A percentile compares a stretch with the other conserved stretches of the same genome.
Evolutionary conservation across 352 stramenopile species (phyloP).

Genomic region (Aphanomyces euteiches): DNA sequence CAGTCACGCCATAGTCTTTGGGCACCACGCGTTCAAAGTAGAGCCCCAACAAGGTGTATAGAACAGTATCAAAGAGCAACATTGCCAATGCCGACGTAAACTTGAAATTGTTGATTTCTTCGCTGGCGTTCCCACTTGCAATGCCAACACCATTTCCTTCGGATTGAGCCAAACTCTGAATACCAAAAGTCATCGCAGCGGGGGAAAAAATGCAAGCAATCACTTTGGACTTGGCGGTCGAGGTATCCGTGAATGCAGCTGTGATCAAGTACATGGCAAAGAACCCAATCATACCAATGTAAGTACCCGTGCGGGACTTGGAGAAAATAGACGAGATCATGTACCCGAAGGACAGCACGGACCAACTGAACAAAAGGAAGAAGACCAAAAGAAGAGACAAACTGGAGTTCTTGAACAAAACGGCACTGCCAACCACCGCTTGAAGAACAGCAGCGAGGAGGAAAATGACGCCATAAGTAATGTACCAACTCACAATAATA

Average conservation of each 20-base stretch:
- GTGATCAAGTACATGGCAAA: constrained; percentile 86
- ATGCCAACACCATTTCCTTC: neutral
- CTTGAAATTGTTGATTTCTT: constrained; percentile 43
- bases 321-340: constrained; percentile 81
- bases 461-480: constrained; percentile 84
- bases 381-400: constrained; percentile 50
- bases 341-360: constrained; percentile 55
- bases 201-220: constrained; percentile 56
- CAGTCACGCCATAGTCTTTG: no score
- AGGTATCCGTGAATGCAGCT: constrained; percentile 39
- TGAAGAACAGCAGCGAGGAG: constrained; percentile 63
- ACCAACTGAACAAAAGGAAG: constrained; percentile 64
- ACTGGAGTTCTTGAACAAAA: constrained; percentile 47
- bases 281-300: constrained; percentile 78
- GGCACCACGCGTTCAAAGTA: constrained; percentile 61
- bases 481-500: constrained; percentile 66
- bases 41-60: constrained; percentile 78
- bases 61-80: constrained; percentile 82
- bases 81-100: constrained; percentile 69
- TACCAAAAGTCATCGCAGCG: constrained; percentile 60
- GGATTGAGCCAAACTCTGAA: constrained; percentile 24
- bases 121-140: no score
- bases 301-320: constrained; percentile 60
- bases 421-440: constrained; percentile 39
- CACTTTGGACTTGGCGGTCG: constrained; percentile 42